Percentiles rank a stretch among this genome's conserved stretches.
Conservation (phyloP, 2,329 filamentous ascomycete genomes). For the Colletotrichum lindemuthianum region DNA sequence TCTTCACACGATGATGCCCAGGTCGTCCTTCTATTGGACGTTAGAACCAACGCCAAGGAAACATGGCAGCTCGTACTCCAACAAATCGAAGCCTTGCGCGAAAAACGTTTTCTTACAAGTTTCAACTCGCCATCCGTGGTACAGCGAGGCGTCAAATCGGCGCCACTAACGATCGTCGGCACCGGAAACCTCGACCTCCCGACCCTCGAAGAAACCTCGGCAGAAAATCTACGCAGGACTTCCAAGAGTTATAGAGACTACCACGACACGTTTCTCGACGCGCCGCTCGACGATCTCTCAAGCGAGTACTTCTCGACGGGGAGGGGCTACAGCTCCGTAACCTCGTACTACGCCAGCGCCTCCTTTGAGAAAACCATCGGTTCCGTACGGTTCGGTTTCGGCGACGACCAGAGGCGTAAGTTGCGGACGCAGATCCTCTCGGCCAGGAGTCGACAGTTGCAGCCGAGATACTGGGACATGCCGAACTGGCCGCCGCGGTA, state of each 20-base stretch:
- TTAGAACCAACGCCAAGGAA: slow-evolving; percentile 67
- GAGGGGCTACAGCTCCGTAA: not conserved
- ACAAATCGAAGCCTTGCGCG: slow-evolving; percentile 67
- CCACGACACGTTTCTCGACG: slow-evolving; percentile 73
- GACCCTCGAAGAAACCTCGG: slow-evolving; percentile 52
- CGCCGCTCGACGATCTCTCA: slow-evolving; percentile 56
- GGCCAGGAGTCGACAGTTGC: slow-evolving; percentile 62
- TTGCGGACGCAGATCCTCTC: slow-evolving; percentile 57
- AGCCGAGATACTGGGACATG: slow-evolving; percentile 69
- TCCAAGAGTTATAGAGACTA: slow-evolving; percentile 42
- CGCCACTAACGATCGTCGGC: slow-evolving; percentile 74
- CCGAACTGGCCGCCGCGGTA: slow-evolving; percentile 64
- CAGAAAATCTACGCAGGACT: slow-evolving; percentile 45
- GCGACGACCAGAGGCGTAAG: slow-evolving; percentile 51
- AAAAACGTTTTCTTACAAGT: slow-evolving; percentile 59
- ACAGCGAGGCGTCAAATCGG: slow-evolving; percentile 27
- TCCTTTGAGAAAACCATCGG: slow-evolving; percentile 67
- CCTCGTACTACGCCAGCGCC: slow-evolving; percentile 69
- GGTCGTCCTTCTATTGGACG: slow-evolving; percentile 72
- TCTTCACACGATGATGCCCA: slow-evolving; percentile 60
- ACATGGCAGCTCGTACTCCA: slow-evolving; percentile 55
- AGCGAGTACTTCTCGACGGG: not conserved
- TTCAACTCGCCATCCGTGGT: slow-evolving; percentile 59
- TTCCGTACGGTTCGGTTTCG: slow-evolving; percentile 56
- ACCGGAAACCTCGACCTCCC: slow-evolving; percentile 66